phyloP scores from a whole-genome alignment of 768 basidiomycete species.

The Trametopsis cervina region DNA sequence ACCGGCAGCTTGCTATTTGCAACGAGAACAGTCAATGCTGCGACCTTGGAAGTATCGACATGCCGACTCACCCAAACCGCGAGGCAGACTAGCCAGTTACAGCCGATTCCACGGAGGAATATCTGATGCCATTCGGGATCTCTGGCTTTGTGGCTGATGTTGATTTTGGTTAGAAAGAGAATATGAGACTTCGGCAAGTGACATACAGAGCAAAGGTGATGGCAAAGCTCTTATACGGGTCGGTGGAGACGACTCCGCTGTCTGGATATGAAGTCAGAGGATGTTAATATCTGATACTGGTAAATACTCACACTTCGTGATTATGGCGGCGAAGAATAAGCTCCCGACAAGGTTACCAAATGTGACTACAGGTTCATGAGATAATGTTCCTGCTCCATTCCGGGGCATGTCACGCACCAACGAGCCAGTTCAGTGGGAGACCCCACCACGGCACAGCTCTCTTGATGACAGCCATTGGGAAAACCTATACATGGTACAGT shows the following conservation, averaged over 20 bases:
- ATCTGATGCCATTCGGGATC: conserved; percentile 69
- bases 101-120: conserved; percentile 66
- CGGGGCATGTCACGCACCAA: conserved; percentile 35
- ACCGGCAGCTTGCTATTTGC: conserved; percentile 60
- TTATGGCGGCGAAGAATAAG: conserved; percentile 60
- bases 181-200: no score
- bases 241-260: conserved; percentile 48
- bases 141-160: conserved; percentile 48
- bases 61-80: conserved; percentile 57
- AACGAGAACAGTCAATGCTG: not conserved
- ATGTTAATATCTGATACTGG: no score
- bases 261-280: conserved; percentile 54
- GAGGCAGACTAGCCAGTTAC: conserved; percentile 71
- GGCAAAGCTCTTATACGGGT: conserved; percentile 53
- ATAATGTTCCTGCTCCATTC: not conserved
- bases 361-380: conserved; percentile 36
- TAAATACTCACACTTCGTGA: conserved; percentile 63
- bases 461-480: conserved; percentile 62
- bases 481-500: conserved; percentile 33
- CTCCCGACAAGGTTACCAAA: conserved; percentile 68
- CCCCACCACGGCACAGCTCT: conserved; percentile 65
- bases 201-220: conserved; percentile 51
- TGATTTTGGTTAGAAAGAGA: no score
- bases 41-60: not conserved
- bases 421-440: conserved; percentile 58